Base-by-base conservation (phyloP, 1,139 yeast species). In the Candida sanyaensis region DNA sequence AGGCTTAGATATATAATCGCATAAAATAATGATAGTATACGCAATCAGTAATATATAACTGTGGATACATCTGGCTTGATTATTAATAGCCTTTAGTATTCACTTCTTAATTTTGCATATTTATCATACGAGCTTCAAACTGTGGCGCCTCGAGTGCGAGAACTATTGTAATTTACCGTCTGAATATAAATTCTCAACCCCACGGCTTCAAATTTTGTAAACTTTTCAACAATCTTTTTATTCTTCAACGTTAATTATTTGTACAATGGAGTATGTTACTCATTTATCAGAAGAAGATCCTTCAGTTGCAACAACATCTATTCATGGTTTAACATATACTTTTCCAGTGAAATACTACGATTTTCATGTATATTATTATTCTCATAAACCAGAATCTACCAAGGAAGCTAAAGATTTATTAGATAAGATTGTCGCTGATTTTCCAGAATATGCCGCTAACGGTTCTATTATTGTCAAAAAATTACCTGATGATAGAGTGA, bases 291-390 rank as follows among this genome's bases (percentile, higher is more conserved):
- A 53, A 7, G 51, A 52, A 2, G 55, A 64, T 48, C 66, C 63
- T 2, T 46, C 55, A 12, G 51, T 54, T 23, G 66, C 66, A 17
- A 56, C 59, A 26, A 61, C 50, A 6, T 64, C 71, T n/a, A 48
- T 39, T 6, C 46, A 54, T 39, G 64, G 63, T 2, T 56, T 68
- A 23, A 43, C 53, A 13, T 68, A 45, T 51, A 55, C 59, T 1
- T 52, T 54, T 41, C 73, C 73, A 1, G 61, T 68, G 21, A 58
- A 67, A 45, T 69, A 64, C 53, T 68, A 68, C 52, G 73, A 69
- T 49, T 68, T 69, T 52, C 73, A 69, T 50, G 61, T 69, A 8
- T 69, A 69, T 53, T 68, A 67, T 49, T 60, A 49, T 43, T 66
- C 64, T 24, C 65, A 60, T 36, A 57, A 59, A 29, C 43, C 44